These are phyloP conservation scores for Annulohypoxylon maeteangense DNA, from an alignment of 495 filamentous ascomycete species.

Conservation along the genomic window DNA sequence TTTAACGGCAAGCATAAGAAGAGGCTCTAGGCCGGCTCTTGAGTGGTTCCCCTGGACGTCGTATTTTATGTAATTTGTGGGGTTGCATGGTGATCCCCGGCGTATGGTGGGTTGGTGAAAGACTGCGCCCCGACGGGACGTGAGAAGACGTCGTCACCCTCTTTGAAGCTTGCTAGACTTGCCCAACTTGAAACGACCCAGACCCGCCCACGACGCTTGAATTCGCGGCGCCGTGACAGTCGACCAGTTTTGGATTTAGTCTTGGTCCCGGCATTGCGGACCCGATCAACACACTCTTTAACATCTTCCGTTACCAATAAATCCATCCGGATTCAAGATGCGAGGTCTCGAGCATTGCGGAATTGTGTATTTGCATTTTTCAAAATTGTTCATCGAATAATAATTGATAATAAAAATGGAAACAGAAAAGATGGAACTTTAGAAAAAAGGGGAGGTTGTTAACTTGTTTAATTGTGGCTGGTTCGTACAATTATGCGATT, in stretches of 20 bases:
- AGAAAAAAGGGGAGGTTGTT: neutral
- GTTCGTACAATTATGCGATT: constrained; percentile 2
- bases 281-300: constrained; percentile 10
- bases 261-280: constrained; percentile 4
- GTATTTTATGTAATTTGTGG: constrained; percentile 20
- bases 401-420: neutral
- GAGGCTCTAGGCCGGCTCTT: constrained; percentile 12
- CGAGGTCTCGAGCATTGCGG: neutral
- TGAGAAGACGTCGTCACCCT: constrained; percentile 34
- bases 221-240: constrained; percentile 15
- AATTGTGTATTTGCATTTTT: neutral
- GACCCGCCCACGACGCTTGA: constrained; percentile 29
- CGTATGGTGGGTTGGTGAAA: constrained; percentile 30
- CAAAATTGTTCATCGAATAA: neutral
- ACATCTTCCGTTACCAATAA: neutral
- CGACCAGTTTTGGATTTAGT: constrained; percentile 24
- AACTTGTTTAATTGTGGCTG: constrained; percentile 3
- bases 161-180: constrained; percentile 25
- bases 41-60: constrained; percentile 5
- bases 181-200: constrained; percentile 35
- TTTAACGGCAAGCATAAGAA: constrained; percentile 5
- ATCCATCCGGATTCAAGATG: neutral
- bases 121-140: constrained; percentile 38
- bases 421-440: neutral
- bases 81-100: constrained; percentile 6